These are phyloP conservation scores for Penicillium lagena DNA, from an alignment of 495 filamentous ascomycete genomes.

Conservation along the genomic window DNA sequence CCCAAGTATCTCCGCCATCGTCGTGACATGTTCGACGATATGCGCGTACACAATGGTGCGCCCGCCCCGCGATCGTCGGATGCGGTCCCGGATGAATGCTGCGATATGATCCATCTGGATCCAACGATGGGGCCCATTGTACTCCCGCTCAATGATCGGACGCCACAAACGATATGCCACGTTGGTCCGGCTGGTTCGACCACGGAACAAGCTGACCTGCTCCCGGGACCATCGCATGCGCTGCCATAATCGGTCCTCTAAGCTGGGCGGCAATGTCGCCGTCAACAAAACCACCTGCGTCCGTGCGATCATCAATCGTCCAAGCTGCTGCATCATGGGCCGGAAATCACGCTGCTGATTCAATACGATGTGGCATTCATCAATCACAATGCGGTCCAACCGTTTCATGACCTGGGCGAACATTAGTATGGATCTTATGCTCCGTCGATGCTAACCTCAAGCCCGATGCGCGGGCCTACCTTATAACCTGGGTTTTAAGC, in stretches of 20 bases:
- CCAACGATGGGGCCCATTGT: neutral
- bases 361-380: conserved; percentile 17
- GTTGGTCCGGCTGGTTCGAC: neutral
- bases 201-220: neutral
- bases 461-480: too few species aligned
- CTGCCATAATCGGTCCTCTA: conserved; percentile 4
- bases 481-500: too few species aligned
- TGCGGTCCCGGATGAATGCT: neutral
- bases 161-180: neutral
- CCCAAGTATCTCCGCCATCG: neutral
- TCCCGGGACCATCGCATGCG: neutral
- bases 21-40: neutral
- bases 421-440: too few species aligned
- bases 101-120: neutral
- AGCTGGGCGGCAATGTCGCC: conserved; percentile 9
- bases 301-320: conserved; percentile 1
- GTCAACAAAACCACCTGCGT: conserved; percentile 18
- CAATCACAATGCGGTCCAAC: conserved; percentile 14
- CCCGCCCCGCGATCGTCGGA: neutral
- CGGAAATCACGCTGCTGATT: conserved; percentile 5
- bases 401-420: neutral
- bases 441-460: too few species aligned
- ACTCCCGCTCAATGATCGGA: neutral
- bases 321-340: conserved; percentile 5
- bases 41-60: conserved; percentile 4